These are phyloP conservation scores for Filobasidium floriforme DNA, from an alignment of 768 basidiomycete species.

Conservation along the genomic window DNA sequence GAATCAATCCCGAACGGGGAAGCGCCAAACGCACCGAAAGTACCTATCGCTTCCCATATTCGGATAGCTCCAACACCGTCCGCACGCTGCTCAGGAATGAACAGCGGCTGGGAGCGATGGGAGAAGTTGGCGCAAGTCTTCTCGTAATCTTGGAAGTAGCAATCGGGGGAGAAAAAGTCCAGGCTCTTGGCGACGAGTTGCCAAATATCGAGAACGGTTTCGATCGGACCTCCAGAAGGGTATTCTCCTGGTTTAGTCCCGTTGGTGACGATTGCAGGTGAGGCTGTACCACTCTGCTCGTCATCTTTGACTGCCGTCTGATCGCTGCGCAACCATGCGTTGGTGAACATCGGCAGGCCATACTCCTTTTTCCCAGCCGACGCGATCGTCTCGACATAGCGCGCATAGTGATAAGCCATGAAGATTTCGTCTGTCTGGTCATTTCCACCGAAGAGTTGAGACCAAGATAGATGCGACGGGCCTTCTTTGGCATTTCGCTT, in stretches of 20 bases:
- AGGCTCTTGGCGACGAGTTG: conserved; percentile 16
- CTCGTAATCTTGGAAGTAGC: conserved; percentile 17
- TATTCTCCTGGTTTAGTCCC: conserved; percentile 15
- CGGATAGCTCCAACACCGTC: conserved; percentile 17
- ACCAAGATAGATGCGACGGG: background rate
- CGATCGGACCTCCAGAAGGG: conserved; percentile 21
- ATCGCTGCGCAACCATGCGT: conserved; percentile 19
- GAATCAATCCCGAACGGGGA: conserved; percentile 13
- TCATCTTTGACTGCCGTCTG: background rate
- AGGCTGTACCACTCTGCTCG: background rate
- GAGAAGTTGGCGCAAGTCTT: conserved; percentile 10
- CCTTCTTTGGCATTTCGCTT: background rate
- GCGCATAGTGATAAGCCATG: conserved; percentile 24
- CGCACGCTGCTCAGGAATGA: conserved; percentile 23
- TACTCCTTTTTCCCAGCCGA: conserved; percentile 13
- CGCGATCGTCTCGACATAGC: conserved; percentile 13
- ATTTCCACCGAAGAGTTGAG: conserved; percentile 6
- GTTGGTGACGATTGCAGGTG: background rate
- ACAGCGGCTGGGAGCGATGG: conserved; percentile 17
- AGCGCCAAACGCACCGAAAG: conserved; percentile 12
- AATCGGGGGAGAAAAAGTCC: conserved; percentile 22
- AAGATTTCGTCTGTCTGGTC: conserved; percentile 20
- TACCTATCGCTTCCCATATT: conserved; percentile 24
- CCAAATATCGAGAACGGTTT: conserved; percentile 20
- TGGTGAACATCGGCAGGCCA: conserved; percentile 18